These are phyloP conservation scores for Calonectria pauciramosa DNA, from an alignment of 2,329 filamentous ascomycete genomes.

Conservation along the genomic window DNA sequence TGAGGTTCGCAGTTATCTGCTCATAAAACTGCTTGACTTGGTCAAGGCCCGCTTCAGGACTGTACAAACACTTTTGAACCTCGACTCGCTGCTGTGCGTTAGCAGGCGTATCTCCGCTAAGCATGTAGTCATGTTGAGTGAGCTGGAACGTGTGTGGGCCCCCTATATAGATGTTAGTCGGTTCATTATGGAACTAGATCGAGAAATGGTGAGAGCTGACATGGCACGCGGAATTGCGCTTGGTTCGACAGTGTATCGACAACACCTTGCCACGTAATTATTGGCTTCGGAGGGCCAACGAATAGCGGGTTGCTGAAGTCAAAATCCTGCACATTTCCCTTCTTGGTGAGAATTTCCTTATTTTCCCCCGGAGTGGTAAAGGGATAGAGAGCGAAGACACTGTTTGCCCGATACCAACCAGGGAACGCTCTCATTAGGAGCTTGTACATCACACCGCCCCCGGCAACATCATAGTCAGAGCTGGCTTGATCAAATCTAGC, in stretches of 20 bases:
- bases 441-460: conserved; percentile 1
- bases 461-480: neutral
- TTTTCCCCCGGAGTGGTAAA: neutral
- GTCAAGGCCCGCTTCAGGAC: neutral
- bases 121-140: neutral
- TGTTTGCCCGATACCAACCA: neutral
- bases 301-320: neutral
- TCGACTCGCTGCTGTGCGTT: neutral
- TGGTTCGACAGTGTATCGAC: neutral
- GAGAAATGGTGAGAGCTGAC: neutral
- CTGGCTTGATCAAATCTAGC: neutral
- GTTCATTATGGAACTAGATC: neutral
- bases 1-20: neutral
- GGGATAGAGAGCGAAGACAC: neutral
- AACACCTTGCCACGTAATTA: neutral
- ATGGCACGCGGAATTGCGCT: neutral
- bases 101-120: neutral
- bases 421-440: neutral
- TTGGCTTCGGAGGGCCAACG: neutral
- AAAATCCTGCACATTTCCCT: neutral
- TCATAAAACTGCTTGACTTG: conserved; percentile 6
- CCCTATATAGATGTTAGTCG: neutral
- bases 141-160: neutral
- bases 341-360: neutral
- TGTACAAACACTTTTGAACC: neutral